Evolutionary conservation across 768 basidiomycete species (phyloP).

Genomic region (Collybia nuda): DNA sequence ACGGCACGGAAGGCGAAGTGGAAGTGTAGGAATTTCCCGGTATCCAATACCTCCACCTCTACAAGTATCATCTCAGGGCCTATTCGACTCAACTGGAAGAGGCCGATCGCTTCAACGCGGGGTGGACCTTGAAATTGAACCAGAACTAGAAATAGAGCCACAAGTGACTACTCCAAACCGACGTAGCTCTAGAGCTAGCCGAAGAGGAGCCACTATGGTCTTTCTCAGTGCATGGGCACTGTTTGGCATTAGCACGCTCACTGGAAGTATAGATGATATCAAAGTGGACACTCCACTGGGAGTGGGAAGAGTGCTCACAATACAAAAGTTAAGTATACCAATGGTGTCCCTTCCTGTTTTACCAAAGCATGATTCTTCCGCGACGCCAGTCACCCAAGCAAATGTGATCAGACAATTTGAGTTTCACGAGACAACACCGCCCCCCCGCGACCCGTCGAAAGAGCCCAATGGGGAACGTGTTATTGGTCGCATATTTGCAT

Average conservation of each 20-base stretch:
- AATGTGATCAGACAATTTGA: not conserved
- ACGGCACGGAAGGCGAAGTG: conserved; percentile 39
- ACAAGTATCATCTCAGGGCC: conserved; percentile 31
- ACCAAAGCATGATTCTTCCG: not conserved
- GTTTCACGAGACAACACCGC: no score
- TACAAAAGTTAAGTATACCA: conserved; percentile 11
- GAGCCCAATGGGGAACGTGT: conserved; percentile 52
- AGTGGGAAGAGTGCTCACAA: conserved; percentile 49
- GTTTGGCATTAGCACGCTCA: conserved; percentile 62
- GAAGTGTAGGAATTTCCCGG: conserved; percentile 39
- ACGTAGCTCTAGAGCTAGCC: conserved; percentile 63
- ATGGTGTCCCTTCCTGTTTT: conserved; percentile 13
- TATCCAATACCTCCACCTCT: conserved; percentile 31
- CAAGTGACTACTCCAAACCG: conserved; percentile 21
- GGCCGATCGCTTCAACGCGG: conserved; percentile 47
- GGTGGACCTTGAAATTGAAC: conserved; percentile 22
- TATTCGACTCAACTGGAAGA: conserved; percentile 29
- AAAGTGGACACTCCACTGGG: conserved; percentile 24
- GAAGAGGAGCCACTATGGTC: conserved; percentile 74
- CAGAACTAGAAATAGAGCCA: conserved; percentile 20
- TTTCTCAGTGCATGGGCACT: conserved; percentile 79
- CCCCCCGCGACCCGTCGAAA: conserved; percentile 12
- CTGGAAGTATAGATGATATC: conserved; percentile 25
- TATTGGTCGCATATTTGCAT: conserved; percentile 89
- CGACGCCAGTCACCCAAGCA: not conserved